Base-by-base conservation (phyloP, 352 stramenopile species). In the Elongisporangium anandrum region DNA sequence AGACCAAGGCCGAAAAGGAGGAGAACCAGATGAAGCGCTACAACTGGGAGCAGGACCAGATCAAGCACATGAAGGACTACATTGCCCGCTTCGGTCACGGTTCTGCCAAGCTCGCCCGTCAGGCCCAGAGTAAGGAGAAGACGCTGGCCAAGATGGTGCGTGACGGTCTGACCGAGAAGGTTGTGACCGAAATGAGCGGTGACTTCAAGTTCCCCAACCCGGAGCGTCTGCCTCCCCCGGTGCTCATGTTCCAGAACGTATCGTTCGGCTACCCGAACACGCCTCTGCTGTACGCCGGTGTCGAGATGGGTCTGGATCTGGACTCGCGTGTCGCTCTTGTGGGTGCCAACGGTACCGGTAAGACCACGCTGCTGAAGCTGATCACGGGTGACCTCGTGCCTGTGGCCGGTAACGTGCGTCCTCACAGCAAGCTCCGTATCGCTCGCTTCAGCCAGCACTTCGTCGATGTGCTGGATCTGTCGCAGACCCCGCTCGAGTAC, bases 1-100 rank as follows among this genome's bases (percentile, higher is more conserved):
- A 98, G 75, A 99, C 94, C 19, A 91, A 94, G 58, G 83, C 86
- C 53, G 96, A 99, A 64, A 96, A 98, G 72, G 96, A 99, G 68
- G 95, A 98, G 61, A 99, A 99, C 81, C 96, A 99, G 79, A 97
- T 98, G 92, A 98, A 99, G 72, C 88, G 93, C 63, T 99, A 98
- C 78, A 88, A 96, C 64, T 99, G 95, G 95, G 96, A 99, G 66
- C 96, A 99, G 74, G 87, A 97, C 21, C 93, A 98, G 77, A 98
- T 99, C 67, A 98, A 98, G 79, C 88, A 95, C 79, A 99, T 98
- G 96, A 99, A 99, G 80, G 95, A 99, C 68, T 99, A 99, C 81
- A 98, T 99, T 78, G 97, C 96, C 26, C 83, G 88, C n/a, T 99
- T 99, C 69, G 97, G 97, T 68, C 97, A 99, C 85, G 97, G 97